Evolutionary conservation across 2,329 filamentous ascomycete genomes (phyloP), one percentile per base, ranked within the genome.

Genomic region (Ophiocordyceps sinensis): DNA sequence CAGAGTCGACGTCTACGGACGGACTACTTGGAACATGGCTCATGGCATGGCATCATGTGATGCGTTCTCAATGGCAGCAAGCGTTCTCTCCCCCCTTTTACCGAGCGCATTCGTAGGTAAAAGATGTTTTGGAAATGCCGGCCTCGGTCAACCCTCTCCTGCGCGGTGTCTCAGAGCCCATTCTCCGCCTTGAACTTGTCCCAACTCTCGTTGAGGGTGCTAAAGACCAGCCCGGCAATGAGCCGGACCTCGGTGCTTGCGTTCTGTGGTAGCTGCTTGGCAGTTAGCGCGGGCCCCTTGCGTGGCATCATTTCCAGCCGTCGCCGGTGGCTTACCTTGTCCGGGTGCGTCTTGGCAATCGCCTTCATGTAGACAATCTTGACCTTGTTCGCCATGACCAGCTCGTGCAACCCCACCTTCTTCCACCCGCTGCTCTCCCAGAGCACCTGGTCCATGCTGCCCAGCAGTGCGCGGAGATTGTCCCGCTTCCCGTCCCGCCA

Each of bases 351-450:
- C 71, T 95, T 96, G 11, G 82, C 85, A 71, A 98, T 96, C 6
- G 89, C 91, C 74, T 94, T 95, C 91, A 98, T 96, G 59, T 98
- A 98, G 45, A 84, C 71, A 48, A 98, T 82, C 75, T 98, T 98
- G 59, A 96, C 91, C 70, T 89, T 94, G 51, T 85, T 87, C 29
- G 87, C 79, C 72, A 94, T 75, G 40, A 98, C 82, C 51, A 98
- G 62, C 65, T 98, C 91, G 48, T 88, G 82, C 77, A 98, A 77
- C 28, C 86, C 87, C 43, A 96, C 81, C 67, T 93, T 94, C 68
- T 94, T 95, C 91, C 91, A 98, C 4, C 86, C 87, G 47, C 86
- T 85, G 35, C 80, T 81, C 47, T 85, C 79, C 91, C 91, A 98
- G 26, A 98, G 70, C 26, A 98, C 87, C 32, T 71, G 75, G 54